These are phyloP conservation scores for Phyllosticta capitalensis DNA, from an alignment of 2,329 filamentous ascomycete species.

Conservation along the genomic window DNA sequence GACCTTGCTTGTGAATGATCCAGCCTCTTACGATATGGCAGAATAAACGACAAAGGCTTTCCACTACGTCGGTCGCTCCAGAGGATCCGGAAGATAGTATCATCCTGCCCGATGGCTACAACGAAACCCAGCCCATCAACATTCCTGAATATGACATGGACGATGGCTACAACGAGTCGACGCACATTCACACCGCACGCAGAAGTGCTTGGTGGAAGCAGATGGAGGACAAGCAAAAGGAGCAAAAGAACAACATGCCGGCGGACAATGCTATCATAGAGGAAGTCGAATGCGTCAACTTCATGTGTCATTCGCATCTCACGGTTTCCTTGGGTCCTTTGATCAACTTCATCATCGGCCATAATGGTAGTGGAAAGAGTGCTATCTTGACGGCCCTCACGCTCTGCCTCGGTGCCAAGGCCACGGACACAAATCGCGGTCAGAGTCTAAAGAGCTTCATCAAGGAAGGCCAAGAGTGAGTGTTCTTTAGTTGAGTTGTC, in stretches of 20 bases:
- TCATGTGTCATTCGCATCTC: conserved; percentile 88
- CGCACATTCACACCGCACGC: neutral
- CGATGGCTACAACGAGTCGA: neutral
- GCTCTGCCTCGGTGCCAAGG: conserved; percentile 89
- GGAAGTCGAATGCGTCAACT: conserved; percentile 78
- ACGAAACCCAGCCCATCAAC: neutral
- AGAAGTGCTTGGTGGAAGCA: neutral
- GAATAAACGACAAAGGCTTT: conserved; percentile 5
- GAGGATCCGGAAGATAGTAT: neutral
- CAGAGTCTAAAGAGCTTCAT: conserved; percentile 82
- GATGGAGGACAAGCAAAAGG: conserved; percentile 11
- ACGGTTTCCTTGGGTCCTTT: conserved; percentile 80
- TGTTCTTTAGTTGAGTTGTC: neutral
- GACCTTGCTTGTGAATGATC: neutral
- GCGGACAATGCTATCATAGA: conserved; percentile 83
- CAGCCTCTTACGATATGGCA: neutral
- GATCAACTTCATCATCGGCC: conserved; percentile 96
- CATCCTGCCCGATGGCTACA: neutral
- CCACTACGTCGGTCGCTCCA: neutral
- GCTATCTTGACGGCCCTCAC: conserved; percentile 89
- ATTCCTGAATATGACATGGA: neutral
- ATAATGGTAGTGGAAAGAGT: conserved; percentile 97
- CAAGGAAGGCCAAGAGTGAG: conserved; percentile 53
- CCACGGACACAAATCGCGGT: conserved; percentile 83
- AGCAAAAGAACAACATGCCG: conserved; percentile 48